Evolutionary conservation across 176 grass and related monocot genomes (phyloP), one percentile per base, ranked within the genome.

Genomic region (Puya raimondii): DNA sequence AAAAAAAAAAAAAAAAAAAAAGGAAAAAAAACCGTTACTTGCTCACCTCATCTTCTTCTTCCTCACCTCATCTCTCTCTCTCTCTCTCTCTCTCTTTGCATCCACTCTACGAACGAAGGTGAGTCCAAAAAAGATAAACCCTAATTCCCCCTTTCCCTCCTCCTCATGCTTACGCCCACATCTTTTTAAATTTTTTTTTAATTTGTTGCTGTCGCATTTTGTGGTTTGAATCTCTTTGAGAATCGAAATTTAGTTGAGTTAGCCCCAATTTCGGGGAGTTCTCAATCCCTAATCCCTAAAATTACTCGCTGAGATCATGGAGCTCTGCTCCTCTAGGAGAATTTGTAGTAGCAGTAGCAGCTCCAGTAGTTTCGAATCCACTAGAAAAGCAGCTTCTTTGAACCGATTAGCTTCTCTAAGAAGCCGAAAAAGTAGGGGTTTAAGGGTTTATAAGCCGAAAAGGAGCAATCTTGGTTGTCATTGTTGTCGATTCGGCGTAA

Each of bases 281-380:
- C 14, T 58, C 67, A 63, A 50, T 47, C 11, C n/a, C 20, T 16
- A 58, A 64, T 56, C 17, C 42, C 49, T 26, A 53, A 74, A 61
- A 69, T 67, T 26, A 49, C 16, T 11, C 58, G 52, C 18, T 17
- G 23, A 10, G 10, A 16, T 70, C 33, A 80, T 83, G 80, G 85
- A 80, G 57, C 80, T 83, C 47, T 80, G 76, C 80, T 87, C 72
- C 80, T 83, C 85, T 42, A 42, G 33, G 2, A 71, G 79, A 3
- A 75, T 86, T 63, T 53, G 57, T 23, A 74, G 70, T 66, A 53
- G 73, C 74, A 66, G 49, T 51, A 65, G 47, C 48, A 77, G 20
- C 48, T 58, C 50, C 66, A 12, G 50, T 26, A 70, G 73, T 42
- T 42, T 42, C 33, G 33, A 42, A 42, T 42, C 0, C 33, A 42